Evolutionary conservation across 495 filamentous ascomycete species (phyloP), one percentile per base, ranked within the genome.

Genomic region (Coniosporium apollinis): DNA sequence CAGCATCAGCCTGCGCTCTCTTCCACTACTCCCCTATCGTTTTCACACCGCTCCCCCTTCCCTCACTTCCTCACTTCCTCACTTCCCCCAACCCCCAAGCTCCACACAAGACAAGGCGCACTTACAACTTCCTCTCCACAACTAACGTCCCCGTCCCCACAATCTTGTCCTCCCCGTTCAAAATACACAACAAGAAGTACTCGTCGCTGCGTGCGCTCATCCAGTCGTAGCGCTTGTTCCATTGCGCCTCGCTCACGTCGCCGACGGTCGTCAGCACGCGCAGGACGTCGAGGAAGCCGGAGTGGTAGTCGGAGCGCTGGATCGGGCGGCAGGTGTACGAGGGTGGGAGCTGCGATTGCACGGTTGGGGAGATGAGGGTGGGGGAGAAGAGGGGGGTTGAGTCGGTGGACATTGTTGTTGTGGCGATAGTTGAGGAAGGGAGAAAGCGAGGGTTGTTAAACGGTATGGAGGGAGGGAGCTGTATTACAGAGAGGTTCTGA

Each of bases 221-320:
- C 75, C 76, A 92, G 39, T 83, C 70, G 52, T 79, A 96, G 28
- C 83, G 74, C 50, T 75, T 62, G 44, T 74, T 62, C 70, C 83
- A 97, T 37, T 69, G 59, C 38, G 73, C 68, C 55, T 79, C 67
- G 28, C 61, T 66, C 43, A 96, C 79, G 26, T 94, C 84, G 37
- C 91, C 91, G 17, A 97, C 91, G 22, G 77, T 82, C 3, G 89
- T 96, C 44, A 97, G 64, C 19, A 94, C 85, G 9, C 82, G 73
- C 33, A 97, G 70, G 37, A 85, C 82, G 54, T 93, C 84, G 30
- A 96, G 74, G 57, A 93, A 92, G 37, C 77, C 78, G 3, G 63
- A 61, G 19, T 69, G 57, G 62, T 77, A 93, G 62, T 97, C 89
- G 48, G 64, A 67, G 44, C 71, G 69, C 44, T 73, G 73, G 36